Evolutionary conservation across 164 flowering plant genomes (phyloP), one percentile per base, ranked within the genome.

Genomic region (Tinospora cordifolia): DNA sequence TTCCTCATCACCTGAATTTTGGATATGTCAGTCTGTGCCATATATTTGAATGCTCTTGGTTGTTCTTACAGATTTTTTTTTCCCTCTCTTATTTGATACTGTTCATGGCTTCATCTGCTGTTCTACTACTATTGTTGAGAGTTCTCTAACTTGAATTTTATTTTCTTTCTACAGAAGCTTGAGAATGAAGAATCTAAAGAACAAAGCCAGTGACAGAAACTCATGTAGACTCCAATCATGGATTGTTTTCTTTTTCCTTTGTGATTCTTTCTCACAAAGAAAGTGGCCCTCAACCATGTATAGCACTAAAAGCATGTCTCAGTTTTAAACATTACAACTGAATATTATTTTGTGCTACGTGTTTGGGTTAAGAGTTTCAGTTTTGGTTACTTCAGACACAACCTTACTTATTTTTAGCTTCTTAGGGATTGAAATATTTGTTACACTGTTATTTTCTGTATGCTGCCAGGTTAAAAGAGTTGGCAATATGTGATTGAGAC

Each of bases 121-220:
- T 54, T 54, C 24, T 5, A 44, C 24, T 5, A 44, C 47, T 44
- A 14, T 14, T 44, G 47, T 44, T 2, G 13, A 44, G 47, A 44
- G 47, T 1, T 44, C 47, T 65, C 65, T 38, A 40, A 57, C 74
- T 65, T 15, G 36, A 25, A 8, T 38, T 24, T 41, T 54, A 19
- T 3, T 44, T 2, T 27, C 15, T 44, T 69, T 66, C 30, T 66
- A 21, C 71, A 75, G 78, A 75, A 75, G 63, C 41, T 27, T 24
- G 77, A 30, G 11, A 40, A 75, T 47, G 71, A 41, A 36, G 71
- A 62, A 24, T 66, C 68, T 27, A 74, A 75, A 75, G 63, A 75
- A 36, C 44, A 54, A 71, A 46, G 59, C 24, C 71, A 39, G 34
- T 66, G 66, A 75, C 11, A 47, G 49, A 40, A 49, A 51, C 47